Evolutionary conservation across 331 rosid genomes (phyloP).

Genomic region (Erythrophleum ivorense): DNA sequence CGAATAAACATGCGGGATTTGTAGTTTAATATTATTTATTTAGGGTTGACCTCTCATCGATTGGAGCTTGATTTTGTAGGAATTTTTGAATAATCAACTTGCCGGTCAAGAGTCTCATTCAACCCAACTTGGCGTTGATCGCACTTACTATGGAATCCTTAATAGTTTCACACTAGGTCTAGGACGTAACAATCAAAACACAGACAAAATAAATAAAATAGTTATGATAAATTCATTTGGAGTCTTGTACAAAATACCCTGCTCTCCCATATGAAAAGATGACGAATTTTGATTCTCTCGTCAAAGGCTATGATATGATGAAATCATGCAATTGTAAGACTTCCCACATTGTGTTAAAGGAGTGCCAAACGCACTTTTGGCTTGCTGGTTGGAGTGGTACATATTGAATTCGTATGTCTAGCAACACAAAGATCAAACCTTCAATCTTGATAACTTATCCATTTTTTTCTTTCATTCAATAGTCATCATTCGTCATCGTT

Average conservation of each 20-base stretch:
- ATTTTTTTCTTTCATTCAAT: background rate
- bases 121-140: background rate
- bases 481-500: background rate
- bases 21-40: background rate
- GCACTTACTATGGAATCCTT: background rate
- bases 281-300: background rate
- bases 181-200: background rate
- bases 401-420: background rate
- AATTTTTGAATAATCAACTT: background rate
- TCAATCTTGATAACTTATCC: background rate
- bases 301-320: background rate
- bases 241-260: background rate
- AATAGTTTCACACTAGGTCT: background rate
- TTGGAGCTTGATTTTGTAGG: background rate
- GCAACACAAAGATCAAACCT: background rate
- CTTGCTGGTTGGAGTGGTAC: no score
- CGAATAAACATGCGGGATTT: background rate
- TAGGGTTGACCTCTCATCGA: constrained; percentile 7
- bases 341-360: background rate
- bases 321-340: background rate
- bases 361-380: no score
- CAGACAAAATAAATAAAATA: background rate
- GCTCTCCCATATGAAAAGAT: background rate
- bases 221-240: background rate
- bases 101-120: constrained; percentile 5